Evolutionary conservation across 768 basidiomycete species (phyloP), one percentile per base, ranked within the genome.

Genomic region (Suillus ampliporus): DNA sequence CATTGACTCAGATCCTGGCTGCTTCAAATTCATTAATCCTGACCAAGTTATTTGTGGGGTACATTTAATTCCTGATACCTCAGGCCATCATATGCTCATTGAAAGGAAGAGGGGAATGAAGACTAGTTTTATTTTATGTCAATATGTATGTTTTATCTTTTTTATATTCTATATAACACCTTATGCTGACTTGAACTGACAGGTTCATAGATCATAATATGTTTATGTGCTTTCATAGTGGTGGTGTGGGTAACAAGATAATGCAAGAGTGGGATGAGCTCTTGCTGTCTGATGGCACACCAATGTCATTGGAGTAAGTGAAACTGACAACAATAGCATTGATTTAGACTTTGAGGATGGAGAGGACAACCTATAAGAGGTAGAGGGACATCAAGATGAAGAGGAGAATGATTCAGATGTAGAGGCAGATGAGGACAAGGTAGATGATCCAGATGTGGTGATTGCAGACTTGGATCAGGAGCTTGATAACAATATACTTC

Each of bases 11-110:
- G 65, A 66, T 4, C 72, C 77, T 8, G 68, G 61, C 15, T 74
- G 78, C 15, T 85, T 83, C 61, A 78, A 82, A 0, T 85, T 86
- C 56, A 23, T 85, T 0, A 75, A 85, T 66, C 84, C 84, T 0
- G 59, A 61, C 0, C 64, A 69, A 0, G 74, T 86, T 4, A 67
- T 86, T 44, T 71, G 77, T 0, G 78, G 69, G 0, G 70, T 67
- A 5, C 83, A 85, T 64, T 62, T 85, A 3, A 75, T 84, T 9
- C 83, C 82, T 0, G 79, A 9, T 41, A 65, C 3, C 58, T 67
- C 5, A 38, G 38, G 2, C 67, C 66, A 21, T 44, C 44, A 4
- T 19, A 66, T 26, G 35, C 48, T 7, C 44, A 38, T 19, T 57
- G 53, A 10, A n/a, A 61, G 5, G 46, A 58, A 0, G 65, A 73